Conservation (phyloP, 352 stramenopile genomes). For the Albugo laibachii region DNA sequence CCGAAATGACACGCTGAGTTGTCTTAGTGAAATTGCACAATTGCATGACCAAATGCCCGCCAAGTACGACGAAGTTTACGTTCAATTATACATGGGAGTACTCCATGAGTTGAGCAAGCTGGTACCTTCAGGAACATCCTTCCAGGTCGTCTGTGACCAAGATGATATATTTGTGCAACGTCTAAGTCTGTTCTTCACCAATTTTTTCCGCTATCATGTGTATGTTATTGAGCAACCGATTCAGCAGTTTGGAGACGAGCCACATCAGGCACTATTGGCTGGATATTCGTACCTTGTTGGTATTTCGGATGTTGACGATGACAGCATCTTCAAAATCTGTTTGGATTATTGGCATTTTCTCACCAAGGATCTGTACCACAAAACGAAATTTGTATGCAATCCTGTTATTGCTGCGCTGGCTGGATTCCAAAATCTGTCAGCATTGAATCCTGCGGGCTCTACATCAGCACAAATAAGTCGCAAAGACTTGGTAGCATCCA, state of each 20-base stretch:
- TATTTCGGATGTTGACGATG: conserved; percentile 84
- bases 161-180: conserved; percentile 95
- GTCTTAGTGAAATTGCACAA: conserved; percentile 94
- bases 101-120: conserved; percentile 85
- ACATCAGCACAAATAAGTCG: conserved; percentile 10
- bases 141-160: conserved; percentile 84
- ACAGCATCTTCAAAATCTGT: conserved; percentile 98
- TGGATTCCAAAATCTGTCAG: conserved; percentile 12
- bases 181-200: conserved; percentile 94
- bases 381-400: conserved; percentile 61
- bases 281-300: conserved; percentile 85
- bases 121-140: conserved; percentile 79
- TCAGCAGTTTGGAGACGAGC: conserved; percentile 49
- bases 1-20: conserved; percentile 94
- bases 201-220: conserved; percentile 89
- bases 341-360: conserved; percentile 97
- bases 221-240: conserved; percentile 87
- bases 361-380: conserved; percentile 90
- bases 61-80: conserved; percentile 89
- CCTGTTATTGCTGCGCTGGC: conserved; percentile 28
- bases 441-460: background rate
- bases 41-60: conserved; percentile 74
- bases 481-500: conserved; percentile 44
- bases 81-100: conserved; percentile 89
- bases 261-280: conserved; percentile 81